Evolutionary conservation across 768 basidiomycete genomes (phyloP).

Genomic region (Clitopilus hobsonii): DNA sequence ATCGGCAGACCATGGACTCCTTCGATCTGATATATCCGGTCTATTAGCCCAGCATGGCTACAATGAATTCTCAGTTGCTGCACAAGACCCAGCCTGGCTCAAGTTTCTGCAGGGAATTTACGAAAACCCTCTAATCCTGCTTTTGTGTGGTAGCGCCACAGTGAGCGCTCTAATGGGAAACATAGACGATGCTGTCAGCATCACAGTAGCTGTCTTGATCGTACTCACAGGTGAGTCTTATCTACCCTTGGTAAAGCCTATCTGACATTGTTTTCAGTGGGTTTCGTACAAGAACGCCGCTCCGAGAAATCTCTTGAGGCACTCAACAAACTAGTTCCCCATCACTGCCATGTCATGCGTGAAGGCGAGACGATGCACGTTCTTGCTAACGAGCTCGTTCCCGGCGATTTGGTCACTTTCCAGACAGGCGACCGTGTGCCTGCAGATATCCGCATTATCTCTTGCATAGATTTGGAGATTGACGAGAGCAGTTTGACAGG

Average conservation of each 20-base stretch:
- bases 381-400: conserved; percentile 96
- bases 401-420: conserved; percentile 89
- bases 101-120: conserved; percentile 96
- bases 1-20: conserved; percentile 56
- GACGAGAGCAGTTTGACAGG: conserved; percentile 96
- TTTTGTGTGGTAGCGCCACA: conserved; percentile 85
- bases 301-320: conserved; percentile 95
- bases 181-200: conserved; percentile 90
- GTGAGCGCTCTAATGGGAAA: conserved; percentile 95
- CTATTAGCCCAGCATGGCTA: conserved; percentile 74
- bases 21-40: conserved; percentile 54
- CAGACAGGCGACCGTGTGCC: conserved; percentile 91
- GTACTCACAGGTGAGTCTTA: conserved; percentile 76
- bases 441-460: conserved; percentile 82
- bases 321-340: conserved; percentile 93
- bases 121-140: conserved; percentile 87
- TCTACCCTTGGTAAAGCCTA: not conserved
- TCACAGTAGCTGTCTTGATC: conserved; percentile 86
- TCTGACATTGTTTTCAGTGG: conserved; percentile 42
- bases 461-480: conserved; percentile 84
- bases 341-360: conserved; percentile 90
- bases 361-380: conserved; percentile 69
- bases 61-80: conserved; percentile 88
- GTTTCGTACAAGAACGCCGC: conserved; percentile 91
- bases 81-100: conserved; percentile 73